Conservation (phyloP, 2,329 filamentous ascomycete species). For the Fusarium mexicanum region DNA sequence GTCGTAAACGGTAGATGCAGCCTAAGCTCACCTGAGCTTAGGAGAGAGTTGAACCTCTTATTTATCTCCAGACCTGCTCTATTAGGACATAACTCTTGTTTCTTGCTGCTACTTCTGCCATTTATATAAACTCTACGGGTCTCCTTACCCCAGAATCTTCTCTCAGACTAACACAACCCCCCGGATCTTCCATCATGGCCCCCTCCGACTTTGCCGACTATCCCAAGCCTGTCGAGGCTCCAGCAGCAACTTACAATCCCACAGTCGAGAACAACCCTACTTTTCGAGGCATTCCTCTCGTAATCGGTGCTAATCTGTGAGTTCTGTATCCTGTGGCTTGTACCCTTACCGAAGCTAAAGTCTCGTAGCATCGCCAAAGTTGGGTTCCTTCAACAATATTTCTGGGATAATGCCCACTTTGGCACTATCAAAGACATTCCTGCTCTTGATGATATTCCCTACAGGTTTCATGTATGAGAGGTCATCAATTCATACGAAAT, state of each 20-base stretch:
- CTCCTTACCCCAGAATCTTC: neutral
- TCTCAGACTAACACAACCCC: neutral
- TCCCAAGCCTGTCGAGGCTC: constrained; percentile 49
- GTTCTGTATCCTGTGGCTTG: constrained; percentile 26
- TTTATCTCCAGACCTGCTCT: neutral
- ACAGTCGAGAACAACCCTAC: constrained; percentile 70
- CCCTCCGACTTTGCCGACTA: constrained; percentile 55
- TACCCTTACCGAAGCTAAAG: constrained; percentile 5
- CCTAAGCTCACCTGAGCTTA: neutral
- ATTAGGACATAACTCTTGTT: neutral
- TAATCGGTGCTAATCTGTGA: constrained; percentile 70
- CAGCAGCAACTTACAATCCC: constrained; percentile 50
- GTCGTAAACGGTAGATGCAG: neutral
- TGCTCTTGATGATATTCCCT: constrained; percentile 55
- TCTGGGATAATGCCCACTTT: constrained; percentile 77
- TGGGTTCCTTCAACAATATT: constrained; percentile 67
- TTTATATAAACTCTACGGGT: neutral
- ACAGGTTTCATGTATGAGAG: constrained; percentile 59
- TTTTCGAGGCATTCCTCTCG: constrained; percentile 72
- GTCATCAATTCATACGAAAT: too few relatives aligned
- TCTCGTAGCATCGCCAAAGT: constrained; percentile 66
- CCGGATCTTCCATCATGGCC: constrained; percentile 36
- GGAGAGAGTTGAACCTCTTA: constrained; percentile 1
- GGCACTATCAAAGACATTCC: constrained; percentile 57
- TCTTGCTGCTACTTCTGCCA: neutral